Base-by-base conservation (phyloP, 2,329 filamentous ascomycete genomes). In the Chrysoporthe deuterocubensis region DNA sequence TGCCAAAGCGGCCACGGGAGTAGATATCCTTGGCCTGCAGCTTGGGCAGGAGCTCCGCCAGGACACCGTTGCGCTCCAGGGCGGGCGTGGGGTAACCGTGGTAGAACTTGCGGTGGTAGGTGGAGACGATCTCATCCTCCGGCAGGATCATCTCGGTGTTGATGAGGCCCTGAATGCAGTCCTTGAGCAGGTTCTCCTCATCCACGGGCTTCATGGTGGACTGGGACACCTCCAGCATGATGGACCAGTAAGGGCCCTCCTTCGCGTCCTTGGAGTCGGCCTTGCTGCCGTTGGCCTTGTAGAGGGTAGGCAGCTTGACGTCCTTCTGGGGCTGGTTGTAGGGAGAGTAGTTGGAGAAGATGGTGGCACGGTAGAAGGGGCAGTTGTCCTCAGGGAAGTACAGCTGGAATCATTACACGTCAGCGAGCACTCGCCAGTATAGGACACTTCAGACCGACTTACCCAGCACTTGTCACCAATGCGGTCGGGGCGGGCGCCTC, bases 391-490 rank as follows among this genome's bases (percentile, higher is more conserved):
- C 96, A 71, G 96, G 96, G 89, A 98, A 99, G 89, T 99, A 99
- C 73, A 99, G 86, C 90, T 91, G 18, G 4, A 67, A 16, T 40
- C 2, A 16, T 0, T 18, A 14, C 9, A 2, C 64, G 79, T 74
- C 48, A 68, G 66, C 48, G 58, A 13, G 78, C 75, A 65, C 64
- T 54, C n/a, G 16, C n/a, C 21, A 44, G 9, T n/a, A 13, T 7
- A 44, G 13, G 21, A 14, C 40, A 60, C 6, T 32, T 8, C 6
- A 4, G 7, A 8, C 34, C 18, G n/a, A 32, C 87, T 78, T 84
- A 91, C 88, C 94, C 96, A 99, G 90, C 96, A 99, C 88, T 98
- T 99, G 85, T 99, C 96, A 73, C 96, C 96, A 74, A 99, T 99
- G 78, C 93, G 92, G 81, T 97, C 94, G 50, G 96, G 96, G 73